These are phyloP conservation scores for Amborella trichopoda DNA, from an alignment of 164 flowering plant genomes.

Conservation along the genomic window DNA sequence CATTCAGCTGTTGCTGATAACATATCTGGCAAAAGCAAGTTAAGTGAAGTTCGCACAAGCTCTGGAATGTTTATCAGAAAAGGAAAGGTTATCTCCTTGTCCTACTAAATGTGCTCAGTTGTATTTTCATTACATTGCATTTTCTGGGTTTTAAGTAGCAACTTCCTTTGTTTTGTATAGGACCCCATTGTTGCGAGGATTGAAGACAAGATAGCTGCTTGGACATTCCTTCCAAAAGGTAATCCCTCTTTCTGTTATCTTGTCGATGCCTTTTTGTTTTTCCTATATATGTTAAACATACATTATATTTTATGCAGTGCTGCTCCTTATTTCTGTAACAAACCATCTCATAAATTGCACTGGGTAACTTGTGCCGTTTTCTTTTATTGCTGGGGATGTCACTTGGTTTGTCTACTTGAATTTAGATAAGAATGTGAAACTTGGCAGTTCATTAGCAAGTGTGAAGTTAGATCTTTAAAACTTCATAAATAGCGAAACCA, in stretches of 20 bases:
- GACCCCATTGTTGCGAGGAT: slow-evolving; percentile 76
- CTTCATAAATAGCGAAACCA: no score
- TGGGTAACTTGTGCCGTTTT: background rate
- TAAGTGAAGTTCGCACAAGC: slow-evolving; percentile 90
- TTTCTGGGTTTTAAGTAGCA: background rate
- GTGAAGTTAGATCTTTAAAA: no score
- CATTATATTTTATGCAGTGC: background rate
- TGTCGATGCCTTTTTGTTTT: background rate
- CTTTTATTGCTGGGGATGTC: background rate
- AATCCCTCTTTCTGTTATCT: background rate
- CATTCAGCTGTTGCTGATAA: slow-evolving; percentile 89
- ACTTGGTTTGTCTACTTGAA: background rate
- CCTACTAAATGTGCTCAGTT: background rate
- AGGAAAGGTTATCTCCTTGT: slow-evolving; percentile 51
- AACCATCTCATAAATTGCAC: background rate
- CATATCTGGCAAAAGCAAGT: slow-evolving; percentile 63
- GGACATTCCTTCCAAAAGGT: slow-evolving; percentile 99
- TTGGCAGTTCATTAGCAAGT: no score
- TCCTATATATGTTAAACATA: no score
- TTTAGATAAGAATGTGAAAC: no score
- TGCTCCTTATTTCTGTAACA: background rate
- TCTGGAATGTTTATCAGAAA: slow-evolving; percentile 86
- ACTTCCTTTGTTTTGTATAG: slow-evolving; percentile 21
- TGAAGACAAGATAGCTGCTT: slow-evolving; percentile 79
- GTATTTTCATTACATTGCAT: background rate